Evolutionary conservation across 257 asterid genomes (phyloP).

Genomic region (Gynochthodes officinalis): DNA sequence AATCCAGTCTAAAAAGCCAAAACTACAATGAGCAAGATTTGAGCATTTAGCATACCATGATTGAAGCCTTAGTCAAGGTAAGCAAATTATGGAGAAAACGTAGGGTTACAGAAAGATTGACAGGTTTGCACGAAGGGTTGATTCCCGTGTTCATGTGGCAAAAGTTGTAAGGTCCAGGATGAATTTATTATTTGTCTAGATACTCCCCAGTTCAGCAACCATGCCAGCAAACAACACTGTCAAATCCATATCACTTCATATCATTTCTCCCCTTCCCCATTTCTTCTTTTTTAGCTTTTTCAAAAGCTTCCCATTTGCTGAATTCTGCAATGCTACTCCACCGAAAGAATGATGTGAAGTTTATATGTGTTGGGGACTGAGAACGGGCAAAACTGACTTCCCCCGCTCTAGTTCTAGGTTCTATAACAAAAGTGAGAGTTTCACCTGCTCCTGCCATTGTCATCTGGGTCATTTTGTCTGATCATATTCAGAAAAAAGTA

Average conservation of each 20-base stretch:
- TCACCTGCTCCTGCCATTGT: slow-evolving; percentile 14
- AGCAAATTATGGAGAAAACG: background rate
- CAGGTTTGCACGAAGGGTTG: slow-evolving; percentile 4
- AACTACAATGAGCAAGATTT: too few species aligned
- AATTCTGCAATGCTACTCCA: background rate
- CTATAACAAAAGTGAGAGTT: background rate
- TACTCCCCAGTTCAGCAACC: slow-evolving; percentile 2
- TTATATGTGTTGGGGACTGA: background rate
- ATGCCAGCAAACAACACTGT: slow-evolving; percentile 19
- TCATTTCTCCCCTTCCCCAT: background rate
- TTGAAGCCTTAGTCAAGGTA: slow-evolving; percentile 1
- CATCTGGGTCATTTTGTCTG: slow-evolving; percentile 12
- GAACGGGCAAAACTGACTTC: slow-evolving; percentile 19
- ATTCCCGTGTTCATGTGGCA: background rate
- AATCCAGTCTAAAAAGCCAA: background rate
- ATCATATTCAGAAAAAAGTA: slow-evolving; percentile 1
- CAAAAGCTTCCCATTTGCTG: background rate
- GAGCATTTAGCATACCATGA: too few species aligned
- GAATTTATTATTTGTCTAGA: slow-evolving; percentile 5
- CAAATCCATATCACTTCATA: slow-evolving; percentile 49
- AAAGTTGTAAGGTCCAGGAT: background rate
- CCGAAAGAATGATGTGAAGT: slow-evolving; percentile 10
- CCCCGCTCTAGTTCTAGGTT: background rate
- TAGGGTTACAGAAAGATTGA: slow-evolving; percentile 7
- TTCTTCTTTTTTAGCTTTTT: slow-evolving; percentile 5